phyloP scores from a whole-genome alignment of 106 monocot genomes.

The Posidonia australis region DNA sequence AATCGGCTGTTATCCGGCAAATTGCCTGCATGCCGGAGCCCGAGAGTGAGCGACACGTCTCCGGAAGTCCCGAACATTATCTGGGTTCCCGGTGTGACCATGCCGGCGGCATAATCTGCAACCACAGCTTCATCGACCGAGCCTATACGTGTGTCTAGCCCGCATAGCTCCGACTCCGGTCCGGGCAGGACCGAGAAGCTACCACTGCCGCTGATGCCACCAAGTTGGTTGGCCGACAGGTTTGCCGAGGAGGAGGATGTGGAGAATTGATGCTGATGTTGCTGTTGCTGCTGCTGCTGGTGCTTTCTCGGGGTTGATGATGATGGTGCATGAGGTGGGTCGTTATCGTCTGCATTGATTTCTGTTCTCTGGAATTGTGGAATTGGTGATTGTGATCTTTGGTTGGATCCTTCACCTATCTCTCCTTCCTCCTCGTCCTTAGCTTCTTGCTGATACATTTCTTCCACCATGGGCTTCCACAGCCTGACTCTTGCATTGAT shows the following conservation, averaged over 20 bases:
- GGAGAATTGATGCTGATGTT: constrained; percentile 4
- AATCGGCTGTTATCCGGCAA: constrained; percentile 28
- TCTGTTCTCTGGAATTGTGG: constrained; percentile 11
- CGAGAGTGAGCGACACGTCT: constrained; percentile 86
- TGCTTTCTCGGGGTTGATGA: background rate
- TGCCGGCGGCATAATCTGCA: constrained; percentile 12
- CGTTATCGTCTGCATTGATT: constrained; percentile 2
- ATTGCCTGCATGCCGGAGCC: constrained; percentile 62
- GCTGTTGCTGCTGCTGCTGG: background rate
- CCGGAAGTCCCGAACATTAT: constrained; percentile 37
- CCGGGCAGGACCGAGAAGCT: background rate
- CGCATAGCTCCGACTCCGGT: constrained; percentile 14
- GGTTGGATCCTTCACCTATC: constrained; percentile 11
- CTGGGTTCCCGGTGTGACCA: constrained; percentile 15
- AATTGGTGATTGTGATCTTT: constrained; percentile 12
- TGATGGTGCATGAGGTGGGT: constrained; percentile 9
- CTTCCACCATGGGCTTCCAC: constrained; percentile 99
- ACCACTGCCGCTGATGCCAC: background rate
- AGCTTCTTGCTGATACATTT: constrained; percentile 87
- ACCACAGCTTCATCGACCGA: constrained; percentile 1
- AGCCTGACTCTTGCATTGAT: constrained; percentile 89
- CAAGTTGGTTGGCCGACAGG: background rate
- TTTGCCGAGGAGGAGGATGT: background rate
- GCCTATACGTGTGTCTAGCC: background rate
- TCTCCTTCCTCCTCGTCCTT: constrained; percentile 35